These are phyloP conservation scores for Colletotrichum sublineola DNA, from an alignment of 2,329 filamentous ascomycete genomes.

Conservation along the genomic window DNA sequence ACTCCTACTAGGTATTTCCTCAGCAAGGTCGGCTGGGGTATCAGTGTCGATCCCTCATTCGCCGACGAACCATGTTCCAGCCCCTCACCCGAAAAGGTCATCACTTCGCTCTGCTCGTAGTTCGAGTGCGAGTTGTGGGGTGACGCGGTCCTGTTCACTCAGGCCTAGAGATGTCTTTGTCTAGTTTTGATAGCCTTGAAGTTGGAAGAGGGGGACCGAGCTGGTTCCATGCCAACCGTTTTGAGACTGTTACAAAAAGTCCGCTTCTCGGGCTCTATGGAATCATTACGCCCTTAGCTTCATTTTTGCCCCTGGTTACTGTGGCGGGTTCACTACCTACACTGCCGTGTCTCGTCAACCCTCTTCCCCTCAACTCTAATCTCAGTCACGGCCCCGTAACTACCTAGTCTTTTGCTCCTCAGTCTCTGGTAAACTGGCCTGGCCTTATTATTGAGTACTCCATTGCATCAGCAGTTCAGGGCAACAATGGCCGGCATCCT, in stretches of 20 bases:
- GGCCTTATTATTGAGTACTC: not conserved
- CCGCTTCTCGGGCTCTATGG: conserved; percentile 28
- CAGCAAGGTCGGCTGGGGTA: not conserved
- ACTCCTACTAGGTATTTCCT: not conserved
- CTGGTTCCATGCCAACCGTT: not conserved
- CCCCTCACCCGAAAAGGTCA: conserved; percentile 33
- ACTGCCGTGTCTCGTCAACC: not conserved
- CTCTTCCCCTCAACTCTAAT: not conserved
- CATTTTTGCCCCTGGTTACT: conserved; percentile 8
- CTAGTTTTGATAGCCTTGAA: not conserved
- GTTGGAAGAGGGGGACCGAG: not conserved
- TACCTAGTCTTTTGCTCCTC: not conserved
- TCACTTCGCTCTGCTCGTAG: conserved; percentile 23
- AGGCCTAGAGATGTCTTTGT: not conserved
- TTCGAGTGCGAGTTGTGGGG: not conserved
- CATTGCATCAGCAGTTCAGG: not conserved
- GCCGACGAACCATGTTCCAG: not conserved
- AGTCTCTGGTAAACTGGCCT: not conserved
- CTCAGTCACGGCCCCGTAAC: too few species aligned
- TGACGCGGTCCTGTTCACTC: not conserved
- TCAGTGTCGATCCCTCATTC: not conserved
- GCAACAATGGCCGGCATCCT: conserved; percentile 36
- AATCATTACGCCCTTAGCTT: conserved; percentile 16
- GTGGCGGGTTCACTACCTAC: not conserved
- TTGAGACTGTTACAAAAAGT: not conserved